Percentiles rank a stretch among this genome's conserved stretches.
These are phyloP conservation scores for Hemerocallis citrina DNA, from an alignment of 106 monocot genomes.

Conservation along the genomic window DNA sequence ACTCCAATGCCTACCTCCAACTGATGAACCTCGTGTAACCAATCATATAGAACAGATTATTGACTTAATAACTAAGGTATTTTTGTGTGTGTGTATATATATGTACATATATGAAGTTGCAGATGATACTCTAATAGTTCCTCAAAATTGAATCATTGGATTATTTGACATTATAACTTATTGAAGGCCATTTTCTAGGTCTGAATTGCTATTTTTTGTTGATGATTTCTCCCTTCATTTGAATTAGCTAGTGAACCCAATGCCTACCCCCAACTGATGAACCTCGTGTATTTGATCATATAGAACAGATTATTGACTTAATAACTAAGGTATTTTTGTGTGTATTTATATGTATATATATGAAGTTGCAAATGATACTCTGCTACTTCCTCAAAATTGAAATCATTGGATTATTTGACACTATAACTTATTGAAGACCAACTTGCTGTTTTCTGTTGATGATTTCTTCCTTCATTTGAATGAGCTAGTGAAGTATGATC, in stretches of 20 bases:
- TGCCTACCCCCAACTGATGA: slow-evolving; percentile 79
- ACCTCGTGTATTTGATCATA: slow-evolving; percentile 85
- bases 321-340: slow-evolving; percentile 55
- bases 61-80: slow-evolving; percentile 76
- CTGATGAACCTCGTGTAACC: slow-evolving; percentile 81
- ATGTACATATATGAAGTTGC: background rate
- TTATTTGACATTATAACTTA: background rate
- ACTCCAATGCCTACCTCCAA: slow-evolving; percentile 80
- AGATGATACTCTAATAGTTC: background rate
- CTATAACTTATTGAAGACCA: background rate
- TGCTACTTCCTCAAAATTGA: background rate
- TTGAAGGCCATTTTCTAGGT: background rate
- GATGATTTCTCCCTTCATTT: background rate
- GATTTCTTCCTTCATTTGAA: background rate
- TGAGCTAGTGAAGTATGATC: background rate
- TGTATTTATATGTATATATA: background rate
- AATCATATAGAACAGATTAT: slow-evolving; percentile 78
- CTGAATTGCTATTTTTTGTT: background rate
- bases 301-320: slow-evolving; percentile 74
- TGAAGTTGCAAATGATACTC: background rate
- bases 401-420: background rate
- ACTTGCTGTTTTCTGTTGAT: background rate
- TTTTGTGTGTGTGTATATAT: background rate
- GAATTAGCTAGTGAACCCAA: slow-evolving; percentile 14
- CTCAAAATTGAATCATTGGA: background rate